phyloP scores from a whole-genome alignment of 1,139 yeast genomes.

The Saccharomycopsis hybrid region DNA sequence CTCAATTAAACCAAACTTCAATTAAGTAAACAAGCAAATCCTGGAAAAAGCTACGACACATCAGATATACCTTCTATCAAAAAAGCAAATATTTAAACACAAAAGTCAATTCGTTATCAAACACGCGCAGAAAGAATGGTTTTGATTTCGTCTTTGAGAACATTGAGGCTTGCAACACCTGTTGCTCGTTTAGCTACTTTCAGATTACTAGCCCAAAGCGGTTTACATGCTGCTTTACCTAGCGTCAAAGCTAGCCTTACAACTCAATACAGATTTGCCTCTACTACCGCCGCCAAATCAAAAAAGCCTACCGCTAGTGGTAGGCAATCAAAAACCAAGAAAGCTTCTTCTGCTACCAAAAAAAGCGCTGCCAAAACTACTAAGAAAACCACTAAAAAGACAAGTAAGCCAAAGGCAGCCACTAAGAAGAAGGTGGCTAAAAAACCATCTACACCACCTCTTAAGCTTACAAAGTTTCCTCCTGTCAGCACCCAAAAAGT shows the following conservation, averaged over 20 bases:
- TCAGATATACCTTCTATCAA: too few species aligned
- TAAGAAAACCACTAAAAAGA: slow-evolving; percentile 9
- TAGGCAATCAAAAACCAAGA: too few species aligned
- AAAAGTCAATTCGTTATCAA: too few species aligned
- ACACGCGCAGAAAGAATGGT: too few species aligned
- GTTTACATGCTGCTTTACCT: too few species aligned
- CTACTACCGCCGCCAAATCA: neutral
- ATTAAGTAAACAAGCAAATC: too few species aligned
- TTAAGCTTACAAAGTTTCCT: slow-evolving; percentile 1
- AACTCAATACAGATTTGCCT: neutral
- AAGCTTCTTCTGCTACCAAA: neutral
- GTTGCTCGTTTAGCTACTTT: neutral
- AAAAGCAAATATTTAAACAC: too few species aligned
- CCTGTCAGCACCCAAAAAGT: slow-evolving; percentile 6
- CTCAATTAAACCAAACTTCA: too few species aligned
- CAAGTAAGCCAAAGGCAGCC: slow-evolving; percentile 4
- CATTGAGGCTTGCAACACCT: too few species aligned
- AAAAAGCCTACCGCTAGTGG: neutral
- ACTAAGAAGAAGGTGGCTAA: slow-evolving; percentile 8
- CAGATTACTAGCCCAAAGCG: neutral
- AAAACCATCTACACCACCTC: slow-evolving; percentile 1
- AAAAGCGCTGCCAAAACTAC: slow-evolving; percentile 5
- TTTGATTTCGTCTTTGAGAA: too few species aligned
- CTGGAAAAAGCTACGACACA: too few species aligned
- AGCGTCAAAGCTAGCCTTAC: too few species aligned